Evolutionary conservation across 768 basidiomycete species (phyloP).

Genomic region (Lactifluus hygrophoroides): DNA sequence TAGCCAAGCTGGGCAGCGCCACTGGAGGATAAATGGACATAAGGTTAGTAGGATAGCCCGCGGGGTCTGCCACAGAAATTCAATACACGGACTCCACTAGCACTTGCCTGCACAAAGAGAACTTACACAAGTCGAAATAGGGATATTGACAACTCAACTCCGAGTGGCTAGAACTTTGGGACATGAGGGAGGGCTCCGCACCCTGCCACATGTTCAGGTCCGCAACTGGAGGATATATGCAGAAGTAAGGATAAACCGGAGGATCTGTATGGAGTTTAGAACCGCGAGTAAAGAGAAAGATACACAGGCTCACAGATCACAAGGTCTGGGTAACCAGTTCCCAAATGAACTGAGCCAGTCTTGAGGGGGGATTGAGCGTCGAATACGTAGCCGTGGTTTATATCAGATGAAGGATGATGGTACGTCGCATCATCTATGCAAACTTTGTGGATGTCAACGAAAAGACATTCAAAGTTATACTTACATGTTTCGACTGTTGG

Average conservation of each 20-base stretch:
- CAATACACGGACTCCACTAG: not conserved
- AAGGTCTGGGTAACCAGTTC: constrained; percentile 1
- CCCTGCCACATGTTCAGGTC: not conserved
- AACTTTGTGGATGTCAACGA: constrained; percentile 13
- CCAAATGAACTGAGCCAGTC: not conserved
- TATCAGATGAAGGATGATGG: not conserved
- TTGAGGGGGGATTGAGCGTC: not conserved
- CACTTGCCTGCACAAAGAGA: not conserved
- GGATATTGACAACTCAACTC: constrained; percentile 10
- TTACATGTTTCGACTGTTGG: constrained; percentile 24
- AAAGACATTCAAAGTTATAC: constrained; percentile 16
- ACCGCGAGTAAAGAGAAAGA: not conserved
- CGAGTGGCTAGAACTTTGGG: constrained; percentile 11
- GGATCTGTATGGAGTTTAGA: constrained; percentile 14
- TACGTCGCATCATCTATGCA: constrained; percentile 21
- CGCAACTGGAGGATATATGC: not conserved
- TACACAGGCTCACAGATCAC: constrained; percentile 5
- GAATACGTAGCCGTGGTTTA: not conserved
- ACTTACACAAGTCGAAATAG: constrained; percentile 9
- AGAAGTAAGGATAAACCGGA: constrained; percentile 7
- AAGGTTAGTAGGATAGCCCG: constrained; percentile 7
- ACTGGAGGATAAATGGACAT: constrained; percentile 4
- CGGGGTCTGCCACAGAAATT: not conserved
- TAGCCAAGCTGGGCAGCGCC: not conserved
- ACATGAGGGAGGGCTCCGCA: constrained; percentile 19